These are phyloP conservation scores for Cucurbita maxima DNA, from an alignment of 306 rosid species.

Conservation along the genomic window DNA sequence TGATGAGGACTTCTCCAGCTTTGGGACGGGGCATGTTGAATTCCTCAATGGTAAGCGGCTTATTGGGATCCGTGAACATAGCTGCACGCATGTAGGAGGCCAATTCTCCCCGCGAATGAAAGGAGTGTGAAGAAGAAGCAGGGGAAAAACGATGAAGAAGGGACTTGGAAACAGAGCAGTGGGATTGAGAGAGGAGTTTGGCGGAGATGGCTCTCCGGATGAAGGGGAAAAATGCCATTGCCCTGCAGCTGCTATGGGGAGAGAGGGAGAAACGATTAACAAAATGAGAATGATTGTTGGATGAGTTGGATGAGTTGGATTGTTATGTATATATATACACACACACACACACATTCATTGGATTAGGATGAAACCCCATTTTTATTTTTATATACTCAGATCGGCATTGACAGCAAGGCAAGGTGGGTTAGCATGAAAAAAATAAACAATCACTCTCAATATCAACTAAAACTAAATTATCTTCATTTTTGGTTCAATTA, in stretches of 20 bases:
- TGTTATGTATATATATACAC: no score
- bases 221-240: not conserved
- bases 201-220: not conserved
- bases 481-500: no score
- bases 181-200: not conserved
- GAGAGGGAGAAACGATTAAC: not conserved
- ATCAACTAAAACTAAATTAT: no score
- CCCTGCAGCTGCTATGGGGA: not conserved
- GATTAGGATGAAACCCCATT: no score
- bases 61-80: conserved; percentile 67
- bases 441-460: no score
- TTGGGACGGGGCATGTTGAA: conserved; percentile 80
- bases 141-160: not conserved
- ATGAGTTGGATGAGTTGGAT: no score
- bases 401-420: no score
- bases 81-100: conserved; percentile 78
- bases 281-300: no score
- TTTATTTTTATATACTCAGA: no score
- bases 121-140: not conserved
- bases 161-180: not conserved
- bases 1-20: conserved; percentile 76
- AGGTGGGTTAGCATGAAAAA: no score
- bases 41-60: conserved; percentile 74
- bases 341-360: no score
- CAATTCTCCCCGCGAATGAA: conserved; percentile 21